A percentile compares a stretch with the other conserved stretches of the same genome.
Conservation (phyloP, 2,329 filamentous ascomycete species). For the Fusarium pilosicola region DNA sequence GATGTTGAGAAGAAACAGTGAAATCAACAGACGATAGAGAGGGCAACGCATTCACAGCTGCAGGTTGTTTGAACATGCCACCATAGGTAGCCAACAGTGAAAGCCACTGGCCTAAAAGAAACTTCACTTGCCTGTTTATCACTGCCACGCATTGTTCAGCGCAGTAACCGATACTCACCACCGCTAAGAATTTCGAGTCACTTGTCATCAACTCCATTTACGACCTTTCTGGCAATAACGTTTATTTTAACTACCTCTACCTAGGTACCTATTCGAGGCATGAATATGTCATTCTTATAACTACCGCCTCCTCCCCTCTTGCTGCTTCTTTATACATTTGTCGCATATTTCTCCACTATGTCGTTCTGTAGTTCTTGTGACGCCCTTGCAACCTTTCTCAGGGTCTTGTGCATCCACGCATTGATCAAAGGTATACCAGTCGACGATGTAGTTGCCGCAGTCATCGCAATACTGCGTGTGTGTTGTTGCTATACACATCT, state of each 20-base stretch:
- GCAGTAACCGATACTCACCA: rapidly evolving
- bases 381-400: neutral
- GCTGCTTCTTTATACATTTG: neutral
- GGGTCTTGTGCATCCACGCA: neutral
- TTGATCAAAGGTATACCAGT: neutral
- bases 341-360: neutral
- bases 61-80: rapidly evolving
- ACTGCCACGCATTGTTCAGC: neutral
- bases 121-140: neutral
- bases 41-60: neutral
- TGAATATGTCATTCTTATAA: neutral
- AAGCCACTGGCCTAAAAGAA: rapidly evolving
- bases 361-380: neutral
- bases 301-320: neutral
- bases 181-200: neutral
- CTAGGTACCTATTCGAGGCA: no score
- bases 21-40: no score
- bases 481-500: neutral
- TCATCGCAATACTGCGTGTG: neutral
- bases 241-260: neutral
- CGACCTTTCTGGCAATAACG: rapidly evolving
- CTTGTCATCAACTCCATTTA: neutral
- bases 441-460: neutral
- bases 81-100: neutral
- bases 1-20: neutral